Evolutionary conservation across 352 stramenopile genomes (phyloP).

Genomic region (Phytopythium ostracodes): DNA sequence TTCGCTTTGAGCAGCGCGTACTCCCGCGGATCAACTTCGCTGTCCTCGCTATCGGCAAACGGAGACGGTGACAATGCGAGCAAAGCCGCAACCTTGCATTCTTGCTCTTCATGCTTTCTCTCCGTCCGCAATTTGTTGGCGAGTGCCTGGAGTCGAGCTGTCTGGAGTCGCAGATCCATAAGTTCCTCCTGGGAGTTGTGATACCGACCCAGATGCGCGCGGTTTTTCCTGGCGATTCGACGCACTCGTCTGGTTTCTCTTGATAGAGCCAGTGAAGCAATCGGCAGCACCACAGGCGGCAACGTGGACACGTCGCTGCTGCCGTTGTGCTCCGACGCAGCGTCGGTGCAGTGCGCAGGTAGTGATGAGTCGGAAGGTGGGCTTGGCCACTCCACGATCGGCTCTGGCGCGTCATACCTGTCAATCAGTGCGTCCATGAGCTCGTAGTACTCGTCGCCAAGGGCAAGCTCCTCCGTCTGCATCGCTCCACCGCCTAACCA

Average conservation of each 20-base stretch:
- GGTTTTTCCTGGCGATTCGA: slow-evolving; percentile 1
- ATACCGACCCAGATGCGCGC: slow-evolving; percentile 1
- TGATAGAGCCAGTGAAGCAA: not conserved
- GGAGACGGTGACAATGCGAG: not conserved
- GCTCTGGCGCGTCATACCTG: not conserved
- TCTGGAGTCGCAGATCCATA: not conserved
- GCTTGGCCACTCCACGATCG: too few relatives aligned
- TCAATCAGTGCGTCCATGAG: not conserved
- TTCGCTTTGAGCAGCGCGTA: not conserved
- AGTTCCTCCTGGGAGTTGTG: not conserved
- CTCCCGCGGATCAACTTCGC: not conserved
- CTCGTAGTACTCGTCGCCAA: not conserved
- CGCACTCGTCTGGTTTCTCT: not conserved
- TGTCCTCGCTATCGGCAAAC: not conserved
- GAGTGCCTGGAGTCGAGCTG: not conserved
- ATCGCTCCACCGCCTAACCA: not conserved
- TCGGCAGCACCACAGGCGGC: not conserved
- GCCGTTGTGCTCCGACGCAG: not conserved
- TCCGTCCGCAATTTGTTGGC: too few relatives aligned
- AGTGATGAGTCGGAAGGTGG: too few relatives aligned
- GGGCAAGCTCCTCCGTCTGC: not conserved
- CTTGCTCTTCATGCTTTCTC: too few relatives aligned
- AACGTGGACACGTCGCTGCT: not conserved
- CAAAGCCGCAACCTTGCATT: not conserved
- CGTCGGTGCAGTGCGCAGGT: too few relatives aligned